Evolutionary conservation across 495 filamentous ascomycete species (phyloP), one percentile per base, ranked within the genome.

Genomic region (Neurospora discreta): DNA sequence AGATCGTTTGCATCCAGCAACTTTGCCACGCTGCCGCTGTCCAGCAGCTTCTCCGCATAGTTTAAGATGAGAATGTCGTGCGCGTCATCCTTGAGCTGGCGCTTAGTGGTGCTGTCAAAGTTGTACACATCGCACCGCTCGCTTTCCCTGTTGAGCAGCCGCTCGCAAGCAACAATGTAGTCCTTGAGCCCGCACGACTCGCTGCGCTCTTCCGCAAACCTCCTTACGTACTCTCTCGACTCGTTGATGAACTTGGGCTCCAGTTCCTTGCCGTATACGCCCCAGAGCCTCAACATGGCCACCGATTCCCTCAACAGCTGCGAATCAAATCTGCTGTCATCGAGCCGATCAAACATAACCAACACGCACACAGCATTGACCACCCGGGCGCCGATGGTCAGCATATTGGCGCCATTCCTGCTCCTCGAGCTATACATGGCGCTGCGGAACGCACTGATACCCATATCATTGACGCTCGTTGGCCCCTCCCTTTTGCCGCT

Each of bases 101-200:
- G 86, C 78, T 92, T 92, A 0, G 96, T 97, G 39, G 90, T 91
- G 46, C 87, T 86, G 77, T 94, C 93, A 68, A 98, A 87, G 73
- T 90, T 89, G 78, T 91, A 98, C 15, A 85, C 78, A 42, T 92
- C 91, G 76, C 93, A 97, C 36, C 93, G 87, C 23, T 83, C 80
- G 68, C 89, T 85, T 80, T 98, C 95, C 41, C 82, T 80, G 69
- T 86, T 83, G 38, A 98, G 89, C 73, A 95, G 83, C 18, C 78
- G 77, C 30, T 88, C 85, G 69, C 90, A 91, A 68, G 85, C 85
- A 23, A 85, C 84, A 43, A 96, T 90, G 78, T 96, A 97, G 15
- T 82, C 84, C 41, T 90, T 87, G 38, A 98, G 85, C 26, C 86
- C 84, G 15, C 80, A 79, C 7, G 85, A 83, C 36, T 77, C 78